These are phyloP conservation scores for Aspergillus terreus DNA, from an alignment of 2,329 filamentous ascomycete species.

Conservation along the genomic window DNA sequence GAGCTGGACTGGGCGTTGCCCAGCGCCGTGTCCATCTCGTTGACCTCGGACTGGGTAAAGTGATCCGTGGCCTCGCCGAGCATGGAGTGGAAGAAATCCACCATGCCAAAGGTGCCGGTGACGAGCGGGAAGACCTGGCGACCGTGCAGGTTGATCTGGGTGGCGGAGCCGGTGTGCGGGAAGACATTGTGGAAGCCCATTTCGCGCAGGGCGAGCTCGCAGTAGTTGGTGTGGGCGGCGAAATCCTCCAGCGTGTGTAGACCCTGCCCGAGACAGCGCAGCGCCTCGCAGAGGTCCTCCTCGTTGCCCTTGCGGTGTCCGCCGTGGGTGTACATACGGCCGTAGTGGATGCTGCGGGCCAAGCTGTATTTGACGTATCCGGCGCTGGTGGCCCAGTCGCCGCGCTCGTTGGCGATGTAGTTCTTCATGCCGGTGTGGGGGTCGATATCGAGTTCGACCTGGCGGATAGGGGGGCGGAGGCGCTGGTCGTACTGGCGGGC, in stretches of 20 bases:
- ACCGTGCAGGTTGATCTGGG: constrained; percentile 64
- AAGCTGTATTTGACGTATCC: constrained; percentile 78
- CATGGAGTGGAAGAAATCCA: constrained; percentile 80
- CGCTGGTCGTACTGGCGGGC: constrained; percentile 73
- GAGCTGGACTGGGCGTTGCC: constrained; percentile 61
- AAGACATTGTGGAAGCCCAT: constrained; percentile 67
- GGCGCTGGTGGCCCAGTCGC: constrained; percentile 83
- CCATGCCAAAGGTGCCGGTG: constrained; percentile 70
- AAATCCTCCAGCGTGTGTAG: constrained; percentile 77
- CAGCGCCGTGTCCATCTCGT: constrained; percentile 72
- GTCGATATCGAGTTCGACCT: constrained; percentile 70
- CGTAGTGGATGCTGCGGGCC: constrained; percentile 70
- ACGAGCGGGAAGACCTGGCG: constrained; percentile 69
- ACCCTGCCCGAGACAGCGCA: constrained; percentile 71
- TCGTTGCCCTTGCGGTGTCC: constrained; percentile 62
- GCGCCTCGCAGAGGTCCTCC: constrained; percentile 73
- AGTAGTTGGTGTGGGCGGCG: constrained; percentile 79
- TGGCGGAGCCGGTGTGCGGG: constrained; percentile 64
- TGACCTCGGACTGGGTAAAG: constrained; percentile 79
- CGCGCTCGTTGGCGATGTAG: constrained; percentile 89
- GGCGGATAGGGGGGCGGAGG: constrained; percentile 73
- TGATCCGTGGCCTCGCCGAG: constrained; percentile 74
- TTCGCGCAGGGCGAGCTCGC: constrained; percentile 71
- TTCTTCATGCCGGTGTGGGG: constrained; percentile 92
- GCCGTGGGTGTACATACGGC: constrained; percentile 69